Evolutionary conservation across 2,329 filamentous ascomycete species (phyloP).

Genomic region (Podosphaera fusca): DNA sequence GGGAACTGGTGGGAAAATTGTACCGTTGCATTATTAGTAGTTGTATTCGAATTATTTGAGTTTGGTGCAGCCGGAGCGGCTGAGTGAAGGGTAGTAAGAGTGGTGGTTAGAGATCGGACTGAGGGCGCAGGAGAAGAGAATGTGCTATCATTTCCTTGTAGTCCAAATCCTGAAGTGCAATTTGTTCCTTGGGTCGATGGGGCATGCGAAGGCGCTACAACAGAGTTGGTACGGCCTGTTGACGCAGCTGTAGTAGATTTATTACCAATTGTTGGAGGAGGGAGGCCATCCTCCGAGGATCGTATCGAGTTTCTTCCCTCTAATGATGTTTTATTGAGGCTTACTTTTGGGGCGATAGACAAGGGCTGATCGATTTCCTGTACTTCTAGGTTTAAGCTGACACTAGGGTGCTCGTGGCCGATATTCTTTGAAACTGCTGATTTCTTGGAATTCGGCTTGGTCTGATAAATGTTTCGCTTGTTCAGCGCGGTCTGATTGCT

Average conservation of each 20-base stretch:
- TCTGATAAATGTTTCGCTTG: constrained; percentile 21
- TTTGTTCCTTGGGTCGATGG: constrained; percentile 50
- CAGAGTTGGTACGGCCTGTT: constrained; percentile 50
- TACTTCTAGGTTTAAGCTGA: constrained; percentile 16
- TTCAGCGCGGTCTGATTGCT: constrained; percentile 18
- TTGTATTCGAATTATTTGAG: constrained; percentile 17
- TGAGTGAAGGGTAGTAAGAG: constrained; percentile 68
- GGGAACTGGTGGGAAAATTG: constrained; percentile 46
- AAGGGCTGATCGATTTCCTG: constrained; percentile 27
- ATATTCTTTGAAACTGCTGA: constrained; percentile 29
- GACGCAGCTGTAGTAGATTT: constrained; percentile 40
- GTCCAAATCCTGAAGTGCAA: constrained; percentile 42
- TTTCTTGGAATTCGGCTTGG: constrained; percentile 30
- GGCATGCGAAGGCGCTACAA: constrained; percentile 52
- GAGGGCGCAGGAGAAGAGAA: constrained; percentile 69
- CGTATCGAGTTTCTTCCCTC: constrained; percentile 36
- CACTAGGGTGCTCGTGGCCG: constrained; percentile 58
- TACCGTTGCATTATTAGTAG: constrained; percentile 18
- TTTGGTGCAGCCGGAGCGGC: constrained; percentile 28
- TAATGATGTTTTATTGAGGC: constrained; percentile 27
- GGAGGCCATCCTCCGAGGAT: constrained; percentile 35
- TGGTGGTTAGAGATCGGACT: constrained; percentile 59
- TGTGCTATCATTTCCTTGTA: constrained; percentile 47
- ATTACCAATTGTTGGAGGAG: constrained; percentile 35
- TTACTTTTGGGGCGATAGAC: constrained; percentile 29